A percentile compares a stretch with the other conserved stretches of the same genome.
Evolutionary conservation across 331 rosid genomes (phyloP).

Genomic region (Acacia concinna): DNA sequence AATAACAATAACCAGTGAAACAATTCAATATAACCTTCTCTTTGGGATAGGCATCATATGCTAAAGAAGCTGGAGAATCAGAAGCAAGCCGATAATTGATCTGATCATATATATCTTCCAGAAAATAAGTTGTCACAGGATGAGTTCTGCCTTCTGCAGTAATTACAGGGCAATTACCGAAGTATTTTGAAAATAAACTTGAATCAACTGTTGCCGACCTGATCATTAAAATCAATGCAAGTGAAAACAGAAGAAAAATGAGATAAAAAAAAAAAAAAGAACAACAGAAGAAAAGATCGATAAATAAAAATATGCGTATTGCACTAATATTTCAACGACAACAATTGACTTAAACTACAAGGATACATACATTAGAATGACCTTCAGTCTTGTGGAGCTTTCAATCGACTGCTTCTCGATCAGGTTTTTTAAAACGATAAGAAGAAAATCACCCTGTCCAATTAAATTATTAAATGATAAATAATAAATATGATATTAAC

Average conservation of each 20-base stretch:
- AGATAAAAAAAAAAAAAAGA: not conserved
- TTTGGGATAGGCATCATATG: constrained; percentile 49
- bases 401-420: constrained; percentile 70
- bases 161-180: constrained; percentile 85
- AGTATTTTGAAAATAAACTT: constrained; percentile 84
- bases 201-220: constrained; percentile 99
- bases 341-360: constrained; percentile 17
- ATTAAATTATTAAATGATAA: constrained; percentile 6
- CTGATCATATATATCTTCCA: constrained; percentile 89
- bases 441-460: constrained; percentile 88
- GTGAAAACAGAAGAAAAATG: constrained; percentile 22
- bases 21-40: constrained; percentile 51
- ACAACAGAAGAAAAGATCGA: constrained; percentile 19
- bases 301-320: not conserved
- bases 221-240: constrained; percentile 29
- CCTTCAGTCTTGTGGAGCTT: constrained; percentile 63
- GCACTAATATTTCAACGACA: constrained; percentile 11
- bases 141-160: constrained; percentile 93
- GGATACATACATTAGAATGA: constrained; percentile 78
- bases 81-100: constrained; percentile 71
- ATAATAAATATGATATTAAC: not conserved
- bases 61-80: constrained; percentile 78
- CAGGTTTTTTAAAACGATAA: constrained; percentile 78
- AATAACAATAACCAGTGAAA: constrained; percentile 14
- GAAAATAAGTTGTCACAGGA: constrained; percentile 80